Conservation (phyloP, 164 flowering plant species). For the Chloranthus sessilifolius region DNA sequence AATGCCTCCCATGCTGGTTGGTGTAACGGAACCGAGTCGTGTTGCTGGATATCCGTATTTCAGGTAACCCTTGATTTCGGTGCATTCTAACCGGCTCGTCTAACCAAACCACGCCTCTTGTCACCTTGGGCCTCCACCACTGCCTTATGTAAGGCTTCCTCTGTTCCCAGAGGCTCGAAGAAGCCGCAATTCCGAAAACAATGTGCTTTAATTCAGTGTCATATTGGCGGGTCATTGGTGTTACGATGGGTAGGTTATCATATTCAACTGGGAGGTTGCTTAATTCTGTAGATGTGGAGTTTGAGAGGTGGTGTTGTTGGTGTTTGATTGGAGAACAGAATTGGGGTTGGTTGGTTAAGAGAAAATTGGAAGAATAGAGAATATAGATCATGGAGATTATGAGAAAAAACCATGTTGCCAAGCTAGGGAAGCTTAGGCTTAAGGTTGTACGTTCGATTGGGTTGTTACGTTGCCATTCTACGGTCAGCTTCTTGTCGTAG, state of each 20-base stretch:
- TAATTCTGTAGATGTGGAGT: constrained; percentile 2
- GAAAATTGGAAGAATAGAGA: constrained; percentile 6
- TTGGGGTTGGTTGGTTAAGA: constrained; percentile 10
- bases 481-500: too few species aligned
- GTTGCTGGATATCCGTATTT: constrained; percentile 20
- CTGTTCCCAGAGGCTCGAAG: constrained; percentile 32
- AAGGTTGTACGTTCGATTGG: too few species aligned
- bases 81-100: constrained; percentile 17
- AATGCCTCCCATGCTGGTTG: constrained; percentile 25
- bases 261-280: too few species aligned
- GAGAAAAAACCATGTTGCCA: not conserved
- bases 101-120: constrained; percentile 27
- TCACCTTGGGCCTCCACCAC: constrained; percentile 28
- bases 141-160: constrained; percentile 32
- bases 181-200: constrained; percentile 33
- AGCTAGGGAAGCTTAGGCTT: not conserved
- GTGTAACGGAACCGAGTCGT: constrained; percentile 22
- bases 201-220: constrained; percentile 23
- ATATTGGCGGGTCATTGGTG: too few species aligned
- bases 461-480: too few species aligned
- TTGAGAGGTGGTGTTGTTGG: constrained; percentile 7
- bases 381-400: not conserved
- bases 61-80: constrained; percentile 18
- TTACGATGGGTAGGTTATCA: not conserved
- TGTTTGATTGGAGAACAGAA: constrained; percentile 5